Conservation (phyloP, 1,284 basidiomycete species). For the Pseudozyma pruni region DNA sequence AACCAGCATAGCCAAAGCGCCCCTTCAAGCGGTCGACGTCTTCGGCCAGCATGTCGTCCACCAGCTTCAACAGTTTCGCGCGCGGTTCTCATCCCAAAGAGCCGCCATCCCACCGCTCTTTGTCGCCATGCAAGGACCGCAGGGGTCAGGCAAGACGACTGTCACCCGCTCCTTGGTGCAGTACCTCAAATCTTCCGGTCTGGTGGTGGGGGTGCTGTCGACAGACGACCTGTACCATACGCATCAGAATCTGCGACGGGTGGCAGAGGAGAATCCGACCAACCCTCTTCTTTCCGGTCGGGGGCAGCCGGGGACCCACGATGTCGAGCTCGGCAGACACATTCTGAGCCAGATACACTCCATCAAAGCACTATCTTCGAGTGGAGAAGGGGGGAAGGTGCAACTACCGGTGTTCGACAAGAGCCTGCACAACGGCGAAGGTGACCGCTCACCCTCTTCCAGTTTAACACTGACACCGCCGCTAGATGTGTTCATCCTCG, state of each 20-base stretch:
- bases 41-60: conserved; percentile 29
- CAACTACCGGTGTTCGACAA: conserved; percentile 41
- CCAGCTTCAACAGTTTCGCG: conserved; percentile 16
- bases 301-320: conserved; percentile 45
- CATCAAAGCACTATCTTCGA: conserved; percentile 13
- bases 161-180: conserved; percentile 24
- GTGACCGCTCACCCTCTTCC: conserved; percentile 17
- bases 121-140: conserved; percentile 48
- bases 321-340: conserved; percentile 16
- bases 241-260: conserved; percentile 17
- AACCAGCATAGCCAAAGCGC: background rate
- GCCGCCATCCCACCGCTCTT: conserved; percentile 23
- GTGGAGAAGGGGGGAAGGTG: background rate
- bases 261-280: conserved; percentile 22
- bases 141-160: conserved; percentile 46
- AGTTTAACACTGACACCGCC: conserved; percentile 13
- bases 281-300: conserved; percentile 38
- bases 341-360: conserved; percentile 13
- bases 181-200: conserved; percentile 3
- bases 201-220: conserved; percentile 19
- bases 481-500: conserved; percentile 41
- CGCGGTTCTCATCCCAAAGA: conserved; percentile 1
- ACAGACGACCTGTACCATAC: conserved; percentile 45
- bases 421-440: conserved; percentile 31
- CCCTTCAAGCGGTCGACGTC: conserved; percentile 22